phyloP scores from a whole-genome alignment of 2,329 filamentous ascomycete genomes.

The Acrocalymma vagum region DNA sequence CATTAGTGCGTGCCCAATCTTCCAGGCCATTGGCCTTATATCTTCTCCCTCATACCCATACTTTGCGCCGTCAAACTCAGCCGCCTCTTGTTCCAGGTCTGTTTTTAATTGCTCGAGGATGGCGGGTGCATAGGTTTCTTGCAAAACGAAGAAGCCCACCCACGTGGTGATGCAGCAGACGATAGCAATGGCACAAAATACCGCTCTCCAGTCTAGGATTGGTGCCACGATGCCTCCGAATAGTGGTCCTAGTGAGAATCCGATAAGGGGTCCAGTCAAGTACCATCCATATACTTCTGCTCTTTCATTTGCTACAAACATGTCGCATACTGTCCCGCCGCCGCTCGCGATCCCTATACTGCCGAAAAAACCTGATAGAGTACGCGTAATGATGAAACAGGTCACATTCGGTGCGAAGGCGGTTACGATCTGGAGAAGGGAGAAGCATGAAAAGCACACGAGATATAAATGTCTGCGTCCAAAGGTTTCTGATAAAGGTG shows the following conservation, averaged over 20 bases:
- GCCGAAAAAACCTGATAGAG: conserved; percentile 59
- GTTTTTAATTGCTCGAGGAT: conserved; percentile 48
- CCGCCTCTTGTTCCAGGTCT: conserved; percentile 39
- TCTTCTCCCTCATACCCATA: conserved; percentile 56
- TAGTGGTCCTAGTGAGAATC: conserved; percentile 52
- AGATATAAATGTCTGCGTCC: conserved; percentile 56
- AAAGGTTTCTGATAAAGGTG: conserved; percentile 58
- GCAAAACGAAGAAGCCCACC: conserved; percentile 53
- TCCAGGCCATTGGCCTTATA: conserved; percentile 43
- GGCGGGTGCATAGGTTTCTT: conserved; percentile 55
- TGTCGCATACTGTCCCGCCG: conserved; percentile 61
- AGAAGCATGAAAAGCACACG: conserved; percentile 54
- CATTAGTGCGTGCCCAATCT: conserved; percentile 47
- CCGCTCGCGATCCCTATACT: conserved; percentile 61
- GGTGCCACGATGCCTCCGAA: conserved; percentile 56
- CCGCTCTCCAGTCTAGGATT: conserved; percentile 57
- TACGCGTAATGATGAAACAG: conserved; percentile 54
- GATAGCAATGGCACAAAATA: conserved; percentile 57
- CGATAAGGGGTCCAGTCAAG: conserved; percentile 53
- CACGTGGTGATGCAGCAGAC: conserved; percentile 52
- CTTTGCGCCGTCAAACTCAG: conserved; percentile 31
- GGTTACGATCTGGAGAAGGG: conserved; percentile 57
- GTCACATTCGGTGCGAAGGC: conserved; percentile 58
- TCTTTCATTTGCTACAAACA: conserved; percentile 57
- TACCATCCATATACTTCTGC: conserved; percentile 58